Evolutionary conservation across 2,329 filamentous ascomycete genomes (phyloP).

Genomic region (Albifimbria verrucaria): DNA sequence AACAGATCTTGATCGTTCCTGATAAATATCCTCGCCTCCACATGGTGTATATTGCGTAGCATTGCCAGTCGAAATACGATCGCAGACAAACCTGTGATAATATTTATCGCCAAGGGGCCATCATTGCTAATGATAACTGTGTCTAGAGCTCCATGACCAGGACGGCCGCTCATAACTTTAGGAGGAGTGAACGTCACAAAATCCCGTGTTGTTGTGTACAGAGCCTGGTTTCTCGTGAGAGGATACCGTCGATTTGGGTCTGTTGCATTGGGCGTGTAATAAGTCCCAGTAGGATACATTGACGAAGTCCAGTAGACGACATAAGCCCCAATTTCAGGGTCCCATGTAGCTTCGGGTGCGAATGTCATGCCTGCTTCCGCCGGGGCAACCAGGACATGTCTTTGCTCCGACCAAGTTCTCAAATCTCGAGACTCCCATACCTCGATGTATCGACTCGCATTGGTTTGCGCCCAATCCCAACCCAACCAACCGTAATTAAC

Average conservation of each 20-base stretch:
- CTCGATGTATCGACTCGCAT: slow-evolving; percentile 42
- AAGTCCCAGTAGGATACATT: neutral
- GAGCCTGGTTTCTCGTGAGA: neutral
- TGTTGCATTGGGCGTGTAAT: neutral
- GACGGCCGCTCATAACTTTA: neutral
- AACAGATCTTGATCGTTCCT: neutral
- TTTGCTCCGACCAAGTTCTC: slow-evolving; percentile 41
- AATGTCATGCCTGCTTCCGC: neutral
- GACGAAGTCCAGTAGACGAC: neutral
- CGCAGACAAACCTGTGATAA: neutral
- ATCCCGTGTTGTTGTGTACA: neutral
- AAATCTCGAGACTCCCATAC: slow-evolving; percentile 46
- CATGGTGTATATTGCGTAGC: neutral
- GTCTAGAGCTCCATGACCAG: neutral
- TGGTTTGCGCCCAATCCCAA: slow-evolving; percentile 39
- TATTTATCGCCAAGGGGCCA: no score
- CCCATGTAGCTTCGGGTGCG: neutral
- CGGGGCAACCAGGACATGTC: slow-evolving; percentile 35
- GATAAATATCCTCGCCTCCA: neutral
- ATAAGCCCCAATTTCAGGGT: neutral
- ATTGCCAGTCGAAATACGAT: neutral
- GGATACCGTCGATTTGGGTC: neutral
- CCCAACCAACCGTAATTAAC: slow-evolving; percentile 13
- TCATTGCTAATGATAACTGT: neutral
- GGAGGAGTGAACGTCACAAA: neutral